Base-by-base conservation (phyloP, 306 rosid genomes). In the Rosa persica region DNA sequence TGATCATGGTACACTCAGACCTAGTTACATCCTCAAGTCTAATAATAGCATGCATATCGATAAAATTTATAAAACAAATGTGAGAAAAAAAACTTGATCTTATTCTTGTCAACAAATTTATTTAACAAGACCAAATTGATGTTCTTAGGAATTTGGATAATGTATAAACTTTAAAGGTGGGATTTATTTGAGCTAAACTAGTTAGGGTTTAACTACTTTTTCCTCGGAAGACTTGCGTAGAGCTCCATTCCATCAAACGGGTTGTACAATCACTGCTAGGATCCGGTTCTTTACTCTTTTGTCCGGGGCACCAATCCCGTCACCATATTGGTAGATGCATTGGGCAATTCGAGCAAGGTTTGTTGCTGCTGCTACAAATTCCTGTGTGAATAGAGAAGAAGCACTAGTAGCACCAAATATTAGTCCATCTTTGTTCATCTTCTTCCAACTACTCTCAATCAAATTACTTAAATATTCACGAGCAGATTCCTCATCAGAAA, bases 311-410 rank as follows among this genome's bases (percentile, higher is more conserved):
- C 94, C 87, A 73, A 82, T 89, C 2, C 70, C 94, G 71, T 91
- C 92, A 70, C 93, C 97, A 76, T 84, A 5, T 17, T 82, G 86
- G 67, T 89, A 88, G 0, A 88, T 86, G 82, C 89, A 87, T 0
- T 81, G 86, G 23, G 91, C 75, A 76, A 86, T 83, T 82, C 88
- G 81, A 40, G 81, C 90, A 38, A 89, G 89, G 79, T 89, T 88
- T 0, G 68, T 65, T 22, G 78, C 60, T 68, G 25, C 79, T 71
- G 79, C 87, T 11, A 78, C 55, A 7, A 90, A 90, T 55, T 70
- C 11, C 80, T 85, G 73, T 57, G 81, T 25, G 52, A 88, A 89
- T 4, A 78, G 73, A 70, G 81, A 82, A 66, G 73, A 19, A 16
- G 12, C 13, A 10, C 13, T 42, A 44, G 15, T 17, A 17, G 46